A percentile compares a stretch with the other conserved stretches of the same genome.
Conservation (phyloP, 768 basidiomycete species). For the Hypsizygus marmoreus region DNA sequence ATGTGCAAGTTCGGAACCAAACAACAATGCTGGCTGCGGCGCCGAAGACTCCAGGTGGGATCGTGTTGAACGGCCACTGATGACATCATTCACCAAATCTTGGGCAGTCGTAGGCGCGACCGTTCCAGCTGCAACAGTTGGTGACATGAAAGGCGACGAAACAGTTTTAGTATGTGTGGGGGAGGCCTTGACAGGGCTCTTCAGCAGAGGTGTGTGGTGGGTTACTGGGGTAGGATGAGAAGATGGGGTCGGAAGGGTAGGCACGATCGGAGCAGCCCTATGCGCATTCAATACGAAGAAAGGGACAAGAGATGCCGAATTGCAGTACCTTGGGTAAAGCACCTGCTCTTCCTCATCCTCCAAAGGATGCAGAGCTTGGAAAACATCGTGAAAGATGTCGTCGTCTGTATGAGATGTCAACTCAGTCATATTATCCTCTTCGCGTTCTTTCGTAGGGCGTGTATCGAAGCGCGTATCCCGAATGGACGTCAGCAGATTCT, state of each 20-base stretch:
- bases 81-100: constrained; percentile 63
- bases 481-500: constrained; percentile 25
- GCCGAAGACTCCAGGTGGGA: constrained; percentile 30
- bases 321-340: constrained; percentile 65
- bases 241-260: constrained; percentile 34
- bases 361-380: constrained; percentile 47
- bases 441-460: constrained; percentile 25
- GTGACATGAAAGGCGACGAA: constrained; percentile 18
- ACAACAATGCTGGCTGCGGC: constrained; percentile 47
- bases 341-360: constrained; percentile 73
- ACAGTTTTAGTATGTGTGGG: constrained; percentile 28
- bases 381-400: constrained; percentile 75
- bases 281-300: too few relatives aligned
- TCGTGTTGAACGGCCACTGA: constrained; percentile 32
- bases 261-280: too few relatives aligned
- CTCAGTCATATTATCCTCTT: constrained; percentile 67
- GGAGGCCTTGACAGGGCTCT: constrained; percentile 34
- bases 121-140: constrained; percentile 24
- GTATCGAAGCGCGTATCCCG: constrained; percentile 22
- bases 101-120: constrained; percentile 57
- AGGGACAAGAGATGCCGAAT: constrained; percentile 26
- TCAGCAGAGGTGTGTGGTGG: constrained; percentile 32
- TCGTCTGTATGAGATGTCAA: constrained; percentile 77
- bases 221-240: constrained; percentile 34
- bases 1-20: constrained; percentile 50